phyloP scores from a whole-genome alignment of 2,329 filamentous ascomycete species.

The Pleomassaria siparia region DNA sequence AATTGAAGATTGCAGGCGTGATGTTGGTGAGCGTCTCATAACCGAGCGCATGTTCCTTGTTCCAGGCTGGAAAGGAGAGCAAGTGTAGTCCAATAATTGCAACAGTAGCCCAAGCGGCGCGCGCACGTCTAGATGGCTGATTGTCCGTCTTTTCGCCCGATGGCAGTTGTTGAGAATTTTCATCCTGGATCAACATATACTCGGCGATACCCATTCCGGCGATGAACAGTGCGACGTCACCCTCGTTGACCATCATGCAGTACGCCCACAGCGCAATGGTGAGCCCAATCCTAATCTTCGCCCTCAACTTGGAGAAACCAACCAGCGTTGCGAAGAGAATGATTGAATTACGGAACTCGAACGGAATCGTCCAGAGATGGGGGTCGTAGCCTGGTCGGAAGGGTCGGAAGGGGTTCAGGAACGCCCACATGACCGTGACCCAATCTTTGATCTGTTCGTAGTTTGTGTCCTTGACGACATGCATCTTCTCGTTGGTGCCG shows the following conservation, averaged over 20 bases:
- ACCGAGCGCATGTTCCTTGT: constrained; percentile 51
- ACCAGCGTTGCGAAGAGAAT: constrained; percentile 24
- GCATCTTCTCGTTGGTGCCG: constrained; percentile 19
- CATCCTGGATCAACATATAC: constrained; percentile 17
- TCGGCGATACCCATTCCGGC: constrained; percentile 24
- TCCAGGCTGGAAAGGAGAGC: constrained; percentile 50
- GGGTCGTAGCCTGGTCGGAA: constrained; percentile 19
- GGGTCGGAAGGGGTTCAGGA: constrained; percentile 17
- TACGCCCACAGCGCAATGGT: constrained; percentile 14
- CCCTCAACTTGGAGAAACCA: constrained; percentile 15
- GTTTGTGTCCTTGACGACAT: constrained; percentile 10
- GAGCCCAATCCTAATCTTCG: constrained; percentile 14
- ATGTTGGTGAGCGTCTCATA: constrained; percentile 53
- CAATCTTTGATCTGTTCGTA: constrained; percentile 18
- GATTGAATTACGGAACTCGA: constrained; percentile 28
- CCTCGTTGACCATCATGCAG: constrained; percentile 18
- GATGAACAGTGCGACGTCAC: constrained; percentile 25
- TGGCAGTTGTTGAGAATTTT: constrained; percentile 8
- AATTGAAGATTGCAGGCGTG: constrained; percentile 54
- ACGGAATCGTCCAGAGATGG: constrained; percentile 30
- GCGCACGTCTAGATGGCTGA: constrained; percentile 1
- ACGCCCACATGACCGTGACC: constrained; percentile 16
- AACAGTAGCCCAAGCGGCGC: constrained; percentile 20
- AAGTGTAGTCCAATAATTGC: constrained; percentile 55
- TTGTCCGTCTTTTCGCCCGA: background rate